Percentiles rank a stretch among this genome's conserved stretches.
Evolutionary conservation across 345 rosid species (phyloP).

Genomic region (Syzygium oleosum): DNA sequence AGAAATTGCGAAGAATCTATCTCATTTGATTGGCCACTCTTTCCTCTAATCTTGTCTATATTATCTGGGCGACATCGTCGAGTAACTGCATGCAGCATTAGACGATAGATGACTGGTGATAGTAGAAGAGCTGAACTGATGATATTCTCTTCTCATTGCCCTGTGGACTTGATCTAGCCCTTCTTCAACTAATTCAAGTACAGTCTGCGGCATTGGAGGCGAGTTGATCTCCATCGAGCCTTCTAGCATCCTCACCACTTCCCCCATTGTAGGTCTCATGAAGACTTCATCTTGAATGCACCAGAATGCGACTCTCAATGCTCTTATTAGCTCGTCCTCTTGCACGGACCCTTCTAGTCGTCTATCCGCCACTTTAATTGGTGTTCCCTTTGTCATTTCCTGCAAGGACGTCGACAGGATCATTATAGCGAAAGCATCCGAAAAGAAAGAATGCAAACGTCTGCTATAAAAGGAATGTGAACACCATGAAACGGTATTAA

Average conservation of each 20-base stretch:
- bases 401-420: background rate
- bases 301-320: slow-evolving; percentile 62
- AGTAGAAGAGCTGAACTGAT: slow-evolving; percentile 47
- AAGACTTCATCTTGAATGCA: slow-evolving; percentile 62
- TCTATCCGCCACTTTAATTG: slow-evolving; percentile 41
- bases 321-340: slow-evolving; percentile 44
- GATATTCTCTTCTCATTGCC: slow-evolving; percentile 74
- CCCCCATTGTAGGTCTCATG: slow-evolving; percentile 69
- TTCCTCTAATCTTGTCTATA: background rate
- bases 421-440: background rate
- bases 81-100: slow-evolving; percentile 72
- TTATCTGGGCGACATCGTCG: slow-evolving; percentile 90
- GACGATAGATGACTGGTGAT: slow-evolving; percentile 36
- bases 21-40: background rate
- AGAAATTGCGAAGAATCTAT: background rate
- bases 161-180: slow-evolving; percentile 70
- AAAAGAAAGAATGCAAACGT: background rate
- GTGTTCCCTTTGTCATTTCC: slow-evolving; percentile 40
- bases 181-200: slow-evolving; percentile 70
- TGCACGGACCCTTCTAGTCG: slow-evolving; percentile 37
- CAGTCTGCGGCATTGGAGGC: slow-evolving; percentile 88
- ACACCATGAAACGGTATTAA: background rate
- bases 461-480: background rate
- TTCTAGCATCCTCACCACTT: slow-evolving; percentile 65
- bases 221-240: slow-evolving; percentile 37